A percentile compares a stretch with the other conserved stretches of the same genome.
These are phyloP conservation scores for Ophiostoma fasciatum DNA, from an alignment of 2,329 filamentous ascomycete genomes.

Conservation along the genomic window DNA sequence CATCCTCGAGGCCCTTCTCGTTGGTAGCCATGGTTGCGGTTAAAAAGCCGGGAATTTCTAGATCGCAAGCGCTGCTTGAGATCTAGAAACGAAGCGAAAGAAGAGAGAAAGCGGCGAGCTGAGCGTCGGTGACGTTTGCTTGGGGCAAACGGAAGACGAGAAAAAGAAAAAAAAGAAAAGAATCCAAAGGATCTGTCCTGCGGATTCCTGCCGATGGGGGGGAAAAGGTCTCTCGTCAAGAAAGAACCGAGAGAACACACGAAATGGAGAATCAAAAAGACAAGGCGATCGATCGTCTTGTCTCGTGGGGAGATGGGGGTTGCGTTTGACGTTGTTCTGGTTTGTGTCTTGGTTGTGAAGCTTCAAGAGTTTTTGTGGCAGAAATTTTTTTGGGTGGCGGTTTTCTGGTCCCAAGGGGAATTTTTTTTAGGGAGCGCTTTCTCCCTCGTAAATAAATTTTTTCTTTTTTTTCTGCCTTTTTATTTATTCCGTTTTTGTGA, in stretches of 20 bases:
- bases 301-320: too few species aligned
- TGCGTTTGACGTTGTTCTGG: conserved; percentile 1
- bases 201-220: conserved; percentile 13
- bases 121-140: too few species aligned
- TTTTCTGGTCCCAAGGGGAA: background rate
- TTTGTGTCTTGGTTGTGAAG: too few species aligned
- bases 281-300: too few species aligned
- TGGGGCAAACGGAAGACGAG: too few species aligned
- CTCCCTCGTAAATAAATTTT: conserved; percentile 1
- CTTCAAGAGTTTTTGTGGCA: background rate
- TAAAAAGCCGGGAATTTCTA: conserved; percentile 38
- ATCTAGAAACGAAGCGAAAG: conserved; percentile 39
- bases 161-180: conserved; percentile 6
- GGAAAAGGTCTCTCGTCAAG: conserved; percentile 3
- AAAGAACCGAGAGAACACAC: background rate
- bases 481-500: conserved; percentile 4
- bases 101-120: conserved; percentile 22
- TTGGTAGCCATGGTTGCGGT: conserved; percentile 96
- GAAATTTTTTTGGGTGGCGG: conserved; percentile 1
- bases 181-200: conserved; percentile 13
- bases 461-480: conserved; percentile 3
- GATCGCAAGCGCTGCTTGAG: conserved; percentile 68
- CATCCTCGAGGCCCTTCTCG: conserved; percentile 97
- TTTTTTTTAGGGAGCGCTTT: background rate
- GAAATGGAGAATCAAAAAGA: background rate